Conservation (phyloP, 768 basidiomycete species). For the Tubosaeta sp. region DNA sequence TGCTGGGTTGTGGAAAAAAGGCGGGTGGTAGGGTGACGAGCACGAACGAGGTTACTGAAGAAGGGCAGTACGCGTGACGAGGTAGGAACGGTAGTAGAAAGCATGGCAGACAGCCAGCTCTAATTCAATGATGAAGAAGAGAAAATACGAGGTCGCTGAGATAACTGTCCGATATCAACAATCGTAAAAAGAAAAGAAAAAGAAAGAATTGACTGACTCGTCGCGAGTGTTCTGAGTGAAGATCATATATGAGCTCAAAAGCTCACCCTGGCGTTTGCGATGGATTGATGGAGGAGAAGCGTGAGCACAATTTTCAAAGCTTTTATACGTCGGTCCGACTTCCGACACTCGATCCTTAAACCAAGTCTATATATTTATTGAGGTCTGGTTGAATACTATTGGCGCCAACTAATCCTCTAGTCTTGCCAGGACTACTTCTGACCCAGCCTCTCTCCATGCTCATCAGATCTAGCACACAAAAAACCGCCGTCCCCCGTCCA, state of each 20-base stretch:
- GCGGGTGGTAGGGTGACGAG: slow-evolving; percentile 31
- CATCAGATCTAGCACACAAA: too few relatives aligned
- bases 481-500: too few relatives aligned
- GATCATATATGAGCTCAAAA: slow-evolving; percentile 24
- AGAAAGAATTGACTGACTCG: slow-evolving; percentile 23
- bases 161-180: slow-evolving; percentile 17
- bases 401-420: too few relatives aligned
- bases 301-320: not conserved
- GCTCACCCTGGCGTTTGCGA: slow-evolving; percentile 5
- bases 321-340: not conserved
- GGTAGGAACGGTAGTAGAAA: slow-evolving; percentile 6
- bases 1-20: slow-evolving; percentile 48
- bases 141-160: slow-evolving; percentile 32
- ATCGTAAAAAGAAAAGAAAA: not conserved
- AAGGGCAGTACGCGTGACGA: slow-evolving; percentile 11
- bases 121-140: slow-evolving; percentile 16
- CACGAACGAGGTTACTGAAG: slow-evolving; percentile 14
- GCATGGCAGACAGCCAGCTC: slow-evolving; percentile 5
- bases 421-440: not conserved
- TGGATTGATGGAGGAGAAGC: not conserved
- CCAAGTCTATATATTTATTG: too few relatives aligned
- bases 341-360: too few relatives aligned
- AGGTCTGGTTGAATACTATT: too few relatives aligned
- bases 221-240: slow-evolving; percentile 33
- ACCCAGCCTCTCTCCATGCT: too few relatives aligned